These are phyloP conservation scores for Oropetium thomaeum DNA, from an alignment of 176 grass and related monocot genomes.

Conservation along the genomic window DNA sequence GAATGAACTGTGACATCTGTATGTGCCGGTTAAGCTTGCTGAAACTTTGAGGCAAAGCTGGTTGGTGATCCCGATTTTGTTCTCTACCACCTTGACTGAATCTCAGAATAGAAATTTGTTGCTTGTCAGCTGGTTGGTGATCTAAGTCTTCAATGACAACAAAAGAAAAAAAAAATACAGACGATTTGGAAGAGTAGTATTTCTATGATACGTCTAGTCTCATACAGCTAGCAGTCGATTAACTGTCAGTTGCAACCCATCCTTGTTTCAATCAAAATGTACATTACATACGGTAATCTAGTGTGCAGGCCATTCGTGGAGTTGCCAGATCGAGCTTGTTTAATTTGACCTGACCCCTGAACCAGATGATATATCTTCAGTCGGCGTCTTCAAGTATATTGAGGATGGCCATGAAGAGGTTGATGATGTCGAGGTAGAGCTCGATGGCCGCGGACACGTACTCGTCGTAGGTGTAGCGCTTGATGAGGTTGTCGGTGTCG, in stretches of 20 bases:
- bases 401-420: constrained; percentile 68
- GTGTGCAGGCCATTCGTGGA: background rate
- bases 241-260: background rate
- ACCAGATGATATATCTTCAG: too few relatives aligned
- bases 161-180: too few relatives aligned
- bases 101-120: background rate
- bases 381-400: constrained; percentile 40
- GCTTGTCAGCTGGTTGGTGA: background rate
- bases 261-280: background rate
- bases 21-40: background rate
- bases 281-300: background rate
- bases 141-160: background rate
- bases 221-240: background rate
- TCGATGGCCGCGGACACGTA: constrained; percentile 70
- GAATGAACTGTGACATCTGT: background rate
- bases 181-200: background rate
- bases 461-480: constrained; percentile 78
- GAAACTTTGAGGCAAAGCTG: background rate
- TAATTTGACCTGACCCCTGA: background rate
- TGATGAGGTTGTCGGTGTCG: constrained; percentile 92
- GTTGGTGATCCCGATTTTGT: too few relatives aligned
- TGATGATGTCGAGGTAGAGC: constrained; percentile 87
- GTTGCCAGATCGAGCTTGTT: background rate
- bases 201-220: background rate
- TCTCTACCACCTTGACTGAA: background rate